Evolutionary conservation across 2,329 filamentous ascomycete genomes (phyloP).

Genomic region (Pseudogymnoascus verrucosus): DNA sequence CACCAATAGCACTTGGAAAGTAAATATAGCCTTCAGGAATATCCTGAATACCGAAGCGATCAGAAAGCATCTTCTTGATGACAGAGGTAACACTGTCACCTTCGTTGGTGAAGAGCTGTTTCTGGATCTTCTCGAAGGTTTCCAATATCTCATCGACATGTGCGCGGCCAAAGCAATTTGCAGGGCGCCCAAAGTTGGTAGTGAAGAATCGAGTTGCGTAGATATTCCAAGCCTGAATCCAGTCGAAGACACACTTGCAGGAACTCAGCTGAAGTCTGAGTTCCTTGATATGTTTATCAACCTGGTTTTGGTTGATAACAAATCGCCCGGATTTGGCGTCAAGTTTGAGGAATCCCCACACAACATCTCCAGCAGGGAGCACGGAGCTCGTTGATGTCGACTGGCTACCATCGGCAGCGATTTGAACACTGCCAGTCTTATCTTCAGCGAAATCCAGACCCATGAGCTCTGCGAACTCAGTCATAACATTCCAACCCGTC

Average conservation of each 20-base stretch:
- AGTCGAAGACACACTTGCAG: slow-evolving; percentile 47
- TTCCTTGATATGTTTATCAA: slow-evolving; percentile 47
- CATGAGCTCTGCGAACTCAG: slow-evolving; percentile 44
- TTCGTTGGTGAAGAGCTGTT: slow-evolving; percentile 36
- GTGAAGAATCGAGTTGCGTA: slow-evolving; percentile 48
- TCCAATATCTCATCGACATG: slow-evolving; percentile 47
- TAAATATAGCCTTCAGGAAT: slow-evolving; percentile 34
- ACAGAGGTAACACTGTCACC: slow-evolving; percentile 37
- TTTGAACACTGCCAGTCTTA: slow-evolving; percentile 45
- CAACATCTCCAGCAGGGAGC: slow-evolving; percentile 44
- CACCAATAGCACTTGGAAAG: slow-evolving; percentile 31
- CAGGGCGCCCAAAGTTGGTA: slow-evolving; percentile 47
- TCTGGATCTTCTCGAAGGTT: slow-evolving; percentile 44
- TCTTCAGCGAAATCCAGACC: slow-evolving; percentile 49
- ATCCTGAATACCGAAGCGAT: slow-evolving; percentile 37
- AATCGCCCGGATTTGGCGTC: slow-evolving; percentile 40
- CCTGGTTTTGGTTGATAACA: slow-evolving; percentile 43
- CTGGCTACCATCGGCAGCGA: slow-evolving; percentile 18
- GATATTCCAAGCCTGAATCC: slow-evolving; percentile 51
- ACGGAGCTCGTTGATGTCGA: slow-evolving; percentile 11
- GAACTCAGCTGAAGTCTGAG: slow-evolving; percentile 44
- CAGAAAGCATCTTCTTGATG: slow-evolving; percentile 39
- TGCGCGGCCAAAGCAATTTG: slow-evolving; percentile 42
- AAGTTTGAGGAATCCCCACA: slow-evolving; percentile 50
- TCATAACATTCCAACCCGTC: slow-evolving; percentile 50